Evolutionary conservation across 2,329 filamentous ascomycete genomes (phyloP).

Genomic region (Fusarium udum): DNA sequence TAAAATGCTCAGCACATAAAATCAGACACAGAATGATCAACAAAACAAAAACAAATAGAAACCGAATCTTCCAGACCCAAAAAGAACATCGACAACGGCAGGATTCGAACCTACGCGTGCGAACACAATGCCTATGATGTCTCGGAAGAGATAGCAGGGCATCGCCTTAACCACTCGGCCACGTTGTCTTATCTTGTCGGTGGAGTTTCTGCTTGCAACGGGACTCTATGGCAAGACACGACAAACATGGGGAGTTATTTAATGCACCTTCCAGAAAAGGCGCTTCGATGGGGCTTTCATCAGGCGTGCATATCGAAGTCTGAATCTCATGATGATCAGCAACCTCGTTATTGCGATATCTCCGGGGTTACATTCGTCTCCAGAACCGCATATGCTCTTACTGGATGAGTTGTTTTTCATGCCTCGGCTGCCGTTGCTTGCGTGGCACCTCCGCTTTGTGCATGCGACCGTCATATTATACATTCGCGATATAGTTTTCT

Average conservation of each 20-base stretch:
- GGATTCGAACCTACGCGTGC: slow-evolving; percentile 30
- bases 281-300: too few species aligned
- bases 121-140: slow-evolving; percentile 29
- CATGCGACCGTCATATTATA: background rate
- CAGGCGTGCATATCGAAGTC: background rate
- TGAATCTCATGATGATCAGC: background rate
- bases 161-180: slow-evolving; percentile 30
- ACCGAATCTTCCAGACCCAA: background rate
- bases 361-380: background rate
- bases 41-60: background rate
- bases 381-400: background rate
- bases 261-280: background rate
- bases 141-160: slow-evolving; percentile 21
- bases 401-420: background rate
- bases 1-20: background rate
- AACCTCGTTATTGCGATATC: background rate
- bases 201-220: rapidly evolving
- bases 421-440: background rate
- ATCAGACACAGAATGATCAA: background rate
- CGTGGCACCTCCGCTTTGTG: background rate
- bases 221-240: background rate
- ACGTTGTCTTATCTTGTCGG: slow-evolving; percentile 17
- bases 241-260: too few species aligned
- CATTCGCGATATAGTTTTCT: background rate
- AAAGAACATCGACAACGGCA: slow-evolving; percentile 17